Percentiles rank a stretch among this genome's conserved stretches.
Conservation (phyloP, 176 grass and related monocot species). For the Coix lacrymajobi region DNA sequence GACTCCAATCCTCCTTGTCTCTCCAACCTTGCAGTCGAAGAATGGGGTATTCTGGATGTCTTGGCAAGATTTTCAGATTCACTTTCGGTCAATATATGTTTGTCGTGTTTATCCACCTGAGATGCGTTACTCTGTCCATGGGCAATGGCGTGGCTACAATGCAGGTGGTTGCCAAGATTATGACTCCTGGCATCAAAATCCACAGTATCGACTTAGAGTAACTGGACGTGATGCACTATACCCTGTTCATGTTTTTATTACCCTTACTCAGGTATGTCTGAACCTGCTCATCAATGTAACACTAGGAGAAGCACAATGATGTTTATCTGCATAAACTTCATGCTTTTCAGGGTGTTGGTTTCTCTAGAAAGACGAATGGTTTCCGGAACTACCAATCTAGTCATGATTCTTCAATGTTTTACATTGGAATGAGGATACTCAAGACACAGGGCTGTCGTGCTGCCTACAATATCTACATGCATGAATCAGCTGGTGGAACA, state of each 20-base stretch:
- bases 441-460: slow-evolving; percentile 88
- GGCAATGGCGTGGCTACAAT: slow-evolving; percentile 91
- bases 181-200: slow-evolving; percentile 98
- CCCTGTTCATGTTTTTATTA: slow-evolving; percentile 97
- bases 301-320: slow-evolving; percentile 2
- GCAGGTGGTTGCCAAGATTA: slow-evolving; percentile 98
- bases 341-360: slow-evolving; percentile 87
- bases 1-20: background rate
- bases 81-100: slow-evolving; percentile 97
- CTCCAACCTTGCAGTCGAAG: slow-evolving; percentile 57
- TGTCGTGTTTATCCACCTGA: slow-evolving; percentile 95
- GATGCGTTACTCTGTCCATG: slow-evolving; percentile 93
- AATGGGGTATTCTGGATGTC: slow-evolving; percentile 99
- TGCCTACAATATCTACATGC: slow-evolving; percentile 99
- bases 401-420: slow-evolving; percentile 96
- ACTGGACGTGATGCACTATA: slow-evolving; percentile 71
- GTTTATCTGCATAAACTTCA: slow-evolving; percentile 20
- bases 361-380: slow-evolving; percentile 88
- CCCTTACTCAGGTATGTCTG: slow-evolving; percentile 85
- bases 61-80: slow-evolving; percentile 99
- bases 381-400: slow-evolving; percentile 95
- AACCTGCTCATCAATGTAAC: slow-evolving; percentile 4
- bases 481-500: slow-evolving; percentile 93
- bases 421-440: slow-evolving; percentile 98
- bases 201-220: slow-evolving; percentile 86